phyloP scores from a whole-genome alignment of 192 early-diverging fungal species.

The Backusella australiensis region DNA sequence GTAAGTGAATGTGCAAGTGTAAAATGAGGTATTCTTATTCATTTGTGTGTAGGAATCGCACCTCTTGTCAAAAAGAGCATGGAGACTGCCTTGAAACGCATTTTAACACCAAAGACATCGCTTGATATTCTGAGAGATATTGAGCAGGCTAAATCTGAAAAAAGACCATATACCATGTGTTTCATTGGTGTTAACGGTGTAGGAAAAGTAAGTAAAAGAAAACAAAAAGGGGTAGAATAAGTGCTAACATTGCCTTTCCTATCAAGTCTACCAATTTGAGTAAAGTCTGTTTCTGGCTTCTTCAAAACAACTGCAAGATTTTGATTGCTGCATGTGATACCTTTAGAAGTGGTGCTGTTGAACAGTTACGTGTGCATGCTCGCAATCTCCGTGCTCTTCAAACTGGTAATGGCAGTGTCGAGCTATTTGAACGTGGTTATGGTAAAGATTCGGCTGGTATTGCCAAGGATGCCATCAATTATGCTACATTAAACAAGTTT shows the following conservation, averaged over 20 bases:
- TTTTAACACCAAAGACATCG: constrained; percentile 87
- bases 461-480: constrained; percentile 89
- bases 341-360: constrained; percentile 93
- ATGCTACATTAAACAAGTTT: constrained; percentile 69
- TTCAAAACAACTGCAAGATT: constrained; percentile 87
- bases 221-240: neutral
- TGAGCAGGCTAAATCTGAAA: constrained; percentile 58
- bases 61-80: constrained; percentile 74
- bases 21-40: neutral
- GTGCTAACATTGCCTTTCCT: neutral
- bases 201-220: constrained; percentile 35
- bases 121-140: constrained; percentile 92
- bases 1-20: constrained; percentile 29
- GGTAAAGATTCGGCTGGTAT: constrained; percentile 96
- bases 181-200: constrained; percentile 98
- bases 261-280: constrained; percentile 87
- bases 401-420: constrained; percentile 60
- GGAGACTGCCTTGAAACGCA: constrained; percentile 80
- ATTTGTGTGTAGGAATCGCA: constrained; percentile 43
- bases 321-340: constrained; percentile 97
- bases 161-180: constrained; percentile 83
- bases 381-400: constrained; percentile 81
- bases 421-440: constrained; percentile 93
- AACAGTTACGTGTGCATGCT: constrained; percentile 90
- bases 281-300: constrained; percentile 93